Conservation (phyloP, 345 rosid species). For the Melaleuca alternifolia region DNA sequence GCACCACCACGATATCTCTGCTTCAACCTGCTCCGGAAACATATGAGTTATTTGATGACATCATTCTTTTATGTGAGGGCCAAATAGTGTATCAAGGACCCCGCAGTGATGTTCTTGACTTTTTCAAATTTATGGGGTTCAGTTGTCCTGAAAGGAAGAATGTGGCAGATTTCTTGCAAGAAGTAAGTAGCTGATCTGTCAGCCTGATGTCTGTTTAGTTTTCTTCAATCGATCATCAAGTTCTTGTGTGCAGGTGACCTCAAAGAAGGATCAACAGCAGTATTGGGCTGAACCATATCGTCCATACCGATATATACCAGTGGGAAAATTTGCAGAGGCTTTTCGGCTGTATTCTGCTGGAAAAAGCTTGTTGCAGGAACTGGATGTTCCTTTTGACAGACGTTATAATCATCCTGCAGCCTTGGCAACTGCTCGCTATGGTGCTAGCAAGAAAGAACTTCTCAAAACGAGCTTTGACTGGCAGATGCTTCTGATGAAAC, state of each 20-base stretch:
- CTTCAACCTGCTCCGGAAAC: conserved; percentile 98
- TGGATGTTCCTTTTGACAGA: conserved; percentile 69
- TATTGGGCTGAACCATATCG: conserved; percentile 75
- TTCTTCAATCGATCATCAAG: background rate
- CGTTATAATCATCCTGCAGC: conserved; percentile 92
- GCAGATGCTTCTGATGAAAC: conserved; percentile 87
- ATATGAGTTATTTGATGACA: conserved; percentile 81
- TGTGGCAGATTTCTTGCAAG: conserved; percentile 97
- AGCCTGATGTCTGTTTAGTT: background rate
- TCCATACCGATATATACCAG: conserved; percentile 74
- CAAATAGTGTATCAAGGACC: conserved; percentile 95
- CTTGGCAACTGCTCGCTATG: conserved; percentile 62
- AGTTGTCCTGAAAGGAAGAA: conserved; percentile 88
- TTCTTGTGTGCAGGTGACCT: conserved; percentile 48
- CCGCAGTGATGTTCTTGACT: conserved; percentile 56
- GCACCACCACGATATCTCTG: conserved; percentile 75
- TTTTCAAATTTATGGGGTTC: conserved; percentile 77
- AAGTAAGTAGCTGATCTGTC: conserved; percentile 40
- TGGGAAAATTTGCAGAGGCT: conserved; percentile 80
- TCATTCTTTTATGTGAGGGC: conserved; percentile 85
- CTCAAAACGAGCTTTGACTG: conserved; percentile 65
- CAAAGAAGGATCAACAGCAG: conserved; percentile 94
- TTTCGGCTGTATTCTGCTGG: conserved; percentile 54
- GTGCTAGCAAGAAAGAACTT: conserved; percentile 58
- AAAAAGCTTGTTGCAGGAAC: conserved; percentile 45